Evolutionary conservation across 345 rosid genomes (phyloP).

Genomic region (Bretschneidera sinensis): DNA sequence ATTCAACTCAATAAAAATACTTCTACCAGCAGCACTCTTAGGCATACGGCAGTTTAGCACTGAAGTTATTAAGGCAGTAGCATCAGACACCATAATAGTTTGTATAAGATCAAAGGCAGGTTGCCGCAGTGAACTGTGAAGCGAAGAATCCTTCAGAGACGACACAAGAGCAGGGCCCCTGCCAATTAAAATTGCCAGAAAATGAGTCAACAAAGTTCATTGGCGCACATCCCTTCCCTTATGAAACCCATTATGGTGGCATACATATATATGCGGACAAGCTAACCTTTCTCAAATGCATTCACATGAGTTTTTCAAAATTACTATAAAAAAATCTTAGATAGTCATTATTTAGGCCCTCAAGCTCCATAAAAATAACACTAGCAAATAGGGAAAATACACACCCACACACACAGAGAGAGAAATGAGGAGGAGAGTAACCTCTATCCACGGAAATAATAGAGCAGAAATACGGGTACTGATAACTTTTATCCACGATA

Average conservation of each 20-base stretch:
- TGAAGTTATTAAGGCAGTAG: slow-evolving; percentile 60
- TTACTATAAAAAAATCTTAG: no score
- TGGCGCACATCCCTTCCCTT: background rate
- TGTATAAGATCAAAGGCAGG: slow-evolving; percentile 94
- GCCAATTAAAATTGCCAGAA: slow-evolving; percentile 26
- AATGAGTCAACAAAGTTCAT: slow-evolving; percentile 4
- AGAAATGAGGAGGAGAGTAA: no score
- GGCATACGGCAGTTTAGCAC: slow-evolving; percentile 31
- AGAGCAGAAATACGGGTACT: no score
- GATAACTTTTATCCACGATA: no score
- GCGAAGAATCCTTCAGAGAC: slow-evolving; percentile 78
- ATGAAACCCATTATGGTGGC: background rate
- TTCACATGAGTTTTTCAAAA: no score
- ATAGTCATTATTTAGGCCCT: no score
- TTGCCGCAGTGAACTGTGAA: slow-evolving; percentile 79
- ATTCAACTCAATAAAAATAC: slow-evolving; percentile 26
- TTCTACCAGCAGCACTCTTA: slow-evolving; percentile 17
- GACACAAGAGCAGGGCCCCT: slow-evolving; percentile 95
- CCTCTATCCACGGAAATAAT: no score
- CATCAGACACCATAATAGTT: slow-evolving; percentile 82
- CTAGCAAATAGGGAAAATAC: no score
- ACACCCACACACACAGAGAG: no score
- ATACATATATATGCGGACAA: background rate
- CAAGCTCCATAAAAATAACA: no score
- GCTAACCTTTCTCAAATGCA: background rate